These are phyloP conservation scores for Trypanosoma grayi DNA, from an alignment of 208 protist genomes.

Conservation along the genomic window DNA sequence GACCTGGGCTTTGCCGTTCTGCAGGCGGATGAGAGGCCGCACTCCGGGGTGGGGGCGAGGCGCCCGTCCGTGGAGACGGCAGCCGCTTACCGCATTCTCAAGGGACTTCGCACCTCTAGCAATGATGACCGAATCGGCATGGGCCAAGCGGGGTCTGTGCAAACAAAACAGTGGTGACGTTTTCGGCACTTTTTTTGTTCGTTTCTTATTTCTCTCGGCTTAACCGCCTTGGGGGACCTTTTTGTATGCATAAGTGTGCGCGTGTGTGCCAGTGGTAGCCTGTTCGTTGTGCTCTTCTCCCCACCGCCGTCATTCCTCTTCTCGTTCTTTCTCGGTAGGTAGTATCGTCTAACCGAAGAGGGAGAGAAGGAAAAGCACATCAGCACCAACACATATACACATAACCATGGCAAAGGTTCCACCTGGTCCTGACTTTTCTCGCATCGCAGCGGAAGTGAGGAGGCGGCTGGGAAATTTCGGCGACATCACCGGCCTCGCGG, in stretches of 20 bases:
- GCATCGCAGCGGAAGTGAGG: slow-evolving; percentile 60
- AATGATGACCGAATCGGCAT: no score
- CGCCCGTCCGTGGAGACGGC: no score
- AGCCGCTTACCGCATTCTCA: no score
- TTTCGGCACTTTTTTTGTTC: neutral
- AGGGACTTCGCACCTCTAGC: no score
- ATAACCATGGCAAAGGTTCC: slow-evolving; percentile 58
- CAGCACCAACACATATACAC: slow-evolving; percentile 3
- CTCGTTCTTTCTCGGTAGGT: no score
- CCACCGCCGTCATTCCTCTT: no score
- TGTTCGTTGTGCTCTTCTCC: neutral
- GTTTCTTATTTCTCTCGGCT: neutral
- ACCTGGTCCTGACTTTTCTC: slow-evolving; percentile 74
- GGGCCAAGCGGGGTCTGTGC: no score
- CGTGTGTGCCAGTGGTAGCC: no score
- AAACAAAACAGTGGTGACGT: neutral
- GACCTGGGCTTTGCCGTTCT: slow-evolving; percentile 62
- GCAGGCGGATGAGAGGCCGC: slow-evolving; percentile 20
- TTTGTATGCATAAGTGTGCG: neutral
- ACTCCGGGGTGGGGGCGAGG: neutral
- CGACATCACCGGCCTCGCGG: slow-evolving; percentile 59
- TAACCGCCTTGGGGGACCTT: no score
- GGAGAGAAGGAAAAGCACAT: neutral
- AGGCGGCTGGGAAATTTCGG: slow-evolving; percentile 67
- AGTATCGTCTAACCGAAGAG: no score